Evolutionary conservation across 208 protist species (phyloP), one percentile per base, ranked within the genome.

Genomic region (Wallacemonas sp.): DNA sequence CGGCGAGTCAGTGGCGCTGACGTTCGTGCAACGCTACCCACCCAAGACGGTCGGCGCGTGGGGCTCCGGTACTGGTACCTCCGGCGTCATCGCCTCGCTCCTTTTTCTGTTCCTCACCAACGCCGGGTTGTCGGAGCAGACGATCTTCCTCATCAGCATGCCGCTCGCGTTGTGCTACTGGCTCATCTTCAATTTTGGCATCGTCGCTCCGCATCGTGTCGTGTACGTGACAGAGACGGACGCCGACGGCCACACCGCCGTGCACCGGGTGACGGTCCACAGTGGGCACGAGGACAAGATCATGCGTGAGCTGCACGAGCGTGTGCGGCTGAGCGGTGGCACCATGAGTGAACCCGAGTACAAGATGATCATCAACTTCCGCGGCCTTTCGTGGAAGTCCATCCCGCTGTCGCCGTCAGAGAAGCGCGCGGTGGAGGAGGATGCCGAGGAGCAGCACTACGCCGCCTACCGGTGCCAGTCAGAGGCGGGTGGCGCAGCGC

Each of bases 41-140:
- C 36, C 85, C 10, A 78, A 73, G 26, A 73, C 86, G 34, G 89
- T 97, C 32, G 87, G 87, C 36, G 87, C 85, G 32, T 97, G 91
- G 90, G 78, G 76, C 39, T 89, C 79, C 17, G 93, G 93, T 34
- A 97, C 93, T 9, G 93, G 93, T 44, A 79, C 93, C 27, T 93
- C 93, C 9, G 93, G 93, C 53, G 90, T 97, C 10, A 63, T 73
- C 45, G 73, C 87, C 1, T 78, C 89, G 30, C 60, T 92, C 0
- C 63, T 95, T 34, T 94, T 89, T 60, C 71, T 97, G n/a, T 76
- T 59, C 13, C 48, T 97, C 21, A 74, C 63, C 10, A 76, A 68
- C 46, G 79, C 78, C 3, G 77, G 78, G 0, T 36, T 96, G 29
- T 73, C 45, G 13, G 64, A 87, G 46, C 44, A 66, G 34, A 55